Evolutionary conservation across 2,329 filamentous ascomycete species (phyloP).

Genomic region (Fusarium sp.): DNA sequence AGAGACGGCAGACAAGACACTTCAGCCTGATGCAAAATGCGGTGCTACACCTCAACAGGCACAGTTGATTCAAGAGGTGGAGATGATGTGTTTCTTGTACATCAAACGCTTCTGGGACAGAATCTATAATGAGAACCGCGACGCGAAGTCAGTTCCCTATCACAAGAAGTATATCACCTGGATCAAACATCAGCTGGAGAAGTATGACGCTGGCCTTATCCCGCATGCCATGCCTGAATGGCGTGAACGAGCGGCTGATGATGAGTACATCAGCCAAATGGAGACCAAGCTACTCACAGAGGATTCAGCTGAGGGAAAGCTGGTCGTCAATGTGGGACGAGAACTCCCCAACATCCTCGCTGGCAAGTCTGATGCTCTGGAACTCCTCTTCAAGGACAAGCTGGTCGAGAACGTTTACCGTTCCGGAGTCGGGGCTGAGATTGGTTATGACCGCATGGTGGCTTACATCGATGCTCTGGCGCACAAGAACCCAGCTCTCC

Average conservation of each 20-base stretch:
- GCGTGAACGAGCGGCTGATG: neutral
- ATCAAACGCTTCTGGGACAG: constrained; percentile 3
- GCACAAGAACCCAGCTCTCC: neutral
- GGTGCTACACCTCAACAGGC: neutral
- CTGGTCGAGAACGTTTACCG: neutral
- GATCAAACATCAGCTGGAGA: neutral
- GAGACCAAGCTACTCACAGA: neutral
- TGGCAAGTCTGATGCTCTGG: neutral
- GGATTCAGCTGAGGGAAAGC: neutral
- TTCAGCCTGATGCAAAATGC: neutral
- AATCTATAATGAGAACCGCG: neutral
- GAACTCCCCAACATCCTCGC: neutral
- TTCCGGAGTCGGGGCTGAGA: neutral
- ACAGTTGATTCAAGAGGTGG: neutral
- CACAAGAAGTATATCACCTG: constrained; percentile 3
- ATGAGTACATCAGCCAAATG: neutral
- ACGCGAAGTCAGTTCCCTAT: neutral
- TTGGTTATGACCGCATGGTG: neutral
- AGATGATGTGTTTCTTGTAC: constrained; percentile 8
- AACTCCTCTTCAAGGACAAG: constrained; percentile 5
- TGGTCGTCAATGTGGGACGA: neutral
- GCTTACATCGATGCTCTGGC: neutral
- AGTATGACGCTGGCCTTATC: neutral
- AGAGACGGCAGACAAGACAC: neutral
- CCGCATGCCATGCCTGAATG: neutral